phyloP scores from a whole-genome alignment of 169 alveolate genomes.

The Pseudocohnilembus persalinus region DNA sequence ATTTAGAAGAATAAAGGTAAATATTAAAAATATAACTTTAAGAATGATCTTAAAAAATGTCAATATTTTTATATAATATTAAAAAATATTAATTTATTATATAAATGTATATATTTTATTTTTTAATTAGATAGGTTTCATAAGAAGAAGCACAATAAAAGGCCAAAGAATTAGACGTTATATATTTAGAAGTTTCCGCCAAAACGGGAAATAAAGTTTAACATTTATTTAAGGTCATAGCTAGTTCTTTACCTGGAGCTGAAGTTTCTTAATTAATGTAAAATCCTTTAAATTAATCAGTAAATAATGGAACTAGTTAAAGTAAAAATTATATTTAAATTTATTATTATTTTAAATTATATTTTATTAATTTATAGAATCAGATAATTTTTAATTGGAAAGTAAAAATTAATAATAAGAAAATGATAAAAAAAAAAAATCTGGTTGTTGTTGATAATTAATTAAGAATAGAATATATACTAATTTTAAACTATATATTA shows the following conservation, averaged over 20 bases:
- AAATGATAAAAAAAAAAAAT: too few species aligned
- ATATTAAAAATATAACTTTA: too few species aligned
- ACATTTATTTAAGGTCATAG: constrained; percentile 88
- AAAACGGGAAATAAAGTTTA: constrained; percentile 95
- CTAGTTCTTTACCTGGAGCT: constrained; percentile 61
- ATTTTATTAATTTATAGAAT: not conserved
- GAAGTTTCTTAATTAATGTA: constrained; percentile 33
- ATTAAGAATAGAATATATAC: too few species aligned
- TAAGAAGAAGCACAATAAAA: constrained; percentile 59
- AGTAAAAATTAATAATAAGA: not conserved
- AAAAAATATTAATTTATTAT: not conserved
- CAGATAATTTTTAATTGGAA: not conserved
- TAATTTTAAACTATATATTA: too few species aligned
- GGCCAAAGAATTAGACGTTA: constrained; percentile 89
- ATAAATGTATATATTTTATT: not conserved
- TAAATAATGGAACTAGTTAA: not conserved
- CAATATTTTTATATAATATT: not conserved
- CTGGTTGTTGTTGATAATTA: not conserved
- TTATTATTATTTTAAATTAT: too few species aligned
- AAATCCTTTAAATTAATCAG: not conserved
- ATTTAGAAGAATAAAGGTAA: constrained; percentile 92
- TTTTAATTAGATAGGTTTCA: constrained; percentile 34
- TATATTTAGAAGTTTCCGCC: constrained; percentile 97
- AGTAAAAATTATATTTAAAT: too few species aligned
- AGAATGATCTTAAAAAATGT: too few species aligned